phyloP scores from a whole-genome alignment of 2,329 filamentous ascomycete genomes.

The Periconia sp. region DNA sequence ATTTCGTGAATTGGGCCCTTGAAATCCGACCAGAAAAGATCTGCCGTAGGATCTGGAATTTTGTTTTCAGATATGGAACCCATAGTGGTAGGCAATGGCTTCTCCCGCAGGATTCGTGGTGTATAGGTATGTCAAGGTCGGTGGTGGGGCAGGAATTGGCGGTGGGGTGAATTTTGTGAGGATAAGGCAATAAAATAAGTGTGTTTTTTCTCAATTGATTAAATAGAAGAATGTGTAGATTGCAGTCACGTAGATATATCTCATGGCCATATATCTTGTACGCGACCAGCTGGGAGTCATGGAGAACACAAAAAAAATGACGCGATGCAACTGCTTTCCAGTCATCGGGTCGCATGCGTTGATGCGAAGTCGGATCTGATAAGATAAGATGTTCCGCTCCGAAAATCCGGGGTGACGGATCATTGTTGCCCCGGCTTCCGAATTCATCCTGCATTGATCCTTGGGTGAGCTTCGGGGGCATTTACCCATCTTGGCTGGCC shows the following conservation, averaged over 20 bases:
- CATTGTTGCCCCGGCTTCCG: too few species aligned
- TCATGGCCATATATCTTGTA: too few species aligned
- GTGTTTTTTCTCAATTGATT: not conserved
- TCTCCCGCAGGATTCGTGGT: not conserved
- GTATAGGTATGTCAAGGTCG: not conserved
- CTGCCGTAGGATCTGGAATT: constrained; percentile 66
- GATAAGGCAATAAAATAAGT: not conserved
- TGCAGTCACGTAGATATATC: not conserved
- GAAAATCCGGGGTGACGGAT: not conserved
- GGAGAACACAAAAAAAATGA: not conserved
- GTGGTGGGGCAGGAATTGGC: constrained; percentile 1
- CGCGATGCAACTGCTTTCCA: not conserved
- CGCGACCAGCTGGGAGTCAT: not conserved
- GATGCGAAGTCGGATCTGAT: not conserved
- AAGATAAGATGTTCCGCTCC: too few species aligned
- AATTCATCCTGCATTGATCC: too few species aligned
- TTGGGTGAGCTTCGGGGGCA: too few species aligned
- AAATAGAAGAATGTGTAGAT: not conserved
- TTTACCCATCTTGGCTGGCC: too few species aligned
- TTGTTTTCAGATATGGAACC: constrained; percentile 20
- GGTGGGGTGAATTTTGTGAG: not conserved
- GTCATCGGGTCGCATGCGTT: not conserved
- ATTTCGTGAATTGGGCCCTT: constrained; percentile 69
- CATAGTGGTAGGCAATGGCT: constrained; percentile 30
- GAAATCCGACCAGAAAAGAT: constrained; percentile 69